Conservation (phyloP, 2,329 filamentous ascomycete genomes). For the Byssothecium circinans region DNA sequence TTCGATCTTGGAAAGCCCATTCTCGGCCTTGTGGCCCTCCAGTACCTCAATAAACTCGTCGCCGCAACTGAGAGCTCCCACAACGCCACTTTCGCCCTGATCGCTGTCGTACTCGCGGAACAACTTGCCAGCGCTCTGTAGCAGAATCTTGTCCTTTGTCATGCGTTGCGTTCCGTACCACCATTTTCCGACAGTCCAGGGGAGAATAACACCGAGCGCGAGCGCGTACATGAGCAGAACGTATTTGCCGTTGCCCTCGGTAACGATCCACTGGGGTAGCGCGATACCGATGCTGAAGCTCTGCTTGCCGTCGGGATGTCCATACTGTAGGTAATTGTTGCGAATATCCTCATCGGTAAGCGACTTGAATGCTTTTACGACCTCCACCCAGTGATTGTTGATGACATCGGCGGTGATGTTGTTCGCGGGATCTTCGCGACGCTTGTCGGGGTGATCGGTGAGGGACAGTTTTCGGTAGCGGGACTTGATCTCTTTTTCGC, state of each 20-base stretch:
- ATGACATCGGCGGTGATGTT: conserved; percentile 86
- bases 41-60: conserved; percentile 81
- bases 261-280: conserved; percentile 87
- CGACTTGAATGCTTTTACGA: conserved; percentile 97
- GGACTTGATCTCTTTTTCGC: conserved; percentile 88
- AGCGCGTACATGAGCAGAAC: conserved; percentile 86
- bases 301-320: conserved; percentile 97
- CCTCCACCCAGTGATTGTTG: conserved; percentile 87
- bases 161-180: conserved; percentile 96
- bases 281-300: conserved; percentile 98
- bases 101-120: conserved; percentile 91
- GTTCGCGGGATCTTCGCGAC: conserved; percentile 76
- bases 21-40: conserved; percentile 75
- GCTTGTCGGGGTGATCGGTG: conserved; percentile 91
- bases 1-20: conserved; percentile 80
- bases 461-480: conserved; percentile 86
- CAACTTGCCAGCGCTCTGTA: conserved; percentile 90
- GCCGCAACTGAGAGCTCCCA: conserved; percentile 79
- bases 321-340: conserved; percentile 95
- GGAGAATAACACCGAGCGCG: conserved; percentile 84
- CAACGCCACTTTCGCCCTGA: conserved; percentile 76
- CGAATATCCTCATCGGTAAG: conserved; percentile 96
- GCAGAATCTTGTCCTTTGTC: conserved; percentile 90
- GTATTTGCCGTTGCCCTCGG: conserved; percentile 93
- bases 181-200: conserved; percentile 93